Evolutionary conservation across 257 asterid genomes (phyloP).

Genomic region (Catharanthus roseus): DNA sequence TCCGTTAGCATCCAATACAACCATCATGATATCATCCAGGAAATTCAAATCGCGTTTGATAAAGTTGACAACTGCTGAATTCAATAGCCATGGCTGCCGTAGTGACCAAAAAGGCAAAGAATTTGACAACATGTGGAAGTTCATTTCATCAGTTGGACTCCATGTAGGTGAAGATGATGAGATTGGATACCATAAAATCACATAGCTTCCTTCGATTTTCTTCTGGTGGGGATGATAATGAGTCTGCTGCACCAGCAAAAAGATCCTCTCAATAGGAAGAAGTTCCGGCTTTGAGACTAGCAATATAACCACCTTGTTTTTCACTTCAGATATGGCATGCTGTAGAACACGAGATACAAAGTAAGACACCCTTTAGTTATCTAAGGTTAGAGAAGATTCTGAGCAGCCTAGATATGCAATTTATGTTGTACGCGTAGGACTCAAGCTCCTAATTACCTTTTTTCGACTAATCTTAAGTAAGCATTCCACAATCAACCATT

Average conservation of each 20-base stretch:
- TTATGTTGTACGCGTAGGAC: neutral
- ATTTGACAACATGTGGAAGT: conserved; percentile 41
- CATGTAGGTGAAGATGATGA: conserved; percentile 32
- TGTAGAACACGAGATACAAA: conserved; percentile 24
- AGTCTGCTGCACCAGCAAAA: conserved; percentile 47
- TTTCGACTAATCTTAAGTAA: neutral
- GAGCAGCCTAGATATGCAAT: neutral
- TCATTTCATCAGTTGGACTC: conserved; percentile 33
- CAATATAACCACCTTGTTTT: conserved; percentile 56
- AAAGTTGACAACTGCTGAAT: conserved; percentile 33
- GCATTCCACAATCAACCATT: neutral
- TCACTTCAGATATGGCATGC: conserved; percentile 46
- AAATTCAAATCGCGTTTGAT: conserved; percentile 52
- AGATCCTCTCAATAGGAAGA: conserved; percentile 40
- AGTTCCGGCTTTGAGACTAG: conserved; percentile 60
- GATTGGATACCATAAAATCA: conserved; percentile 60
- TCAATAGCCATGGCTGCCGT: conserved; percentile 49
- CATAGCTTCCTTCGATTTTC: conserved; percentile 25
- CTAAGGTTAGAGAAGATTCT: neutral
- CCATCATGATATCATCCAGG: conserved; percentile 41
- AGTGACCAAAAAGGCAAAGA: conserved; percentile 58
- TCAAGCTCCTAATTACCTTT: neutral
- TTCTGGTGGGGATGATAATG: conserved; percentile 28
- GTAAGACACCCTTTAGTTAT: neutral
- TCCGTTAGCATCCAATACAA: conserved; percentile 44